Conservation (phyloP, 2,329 filamentous ascomycete species). For the Penicillium italicum region DNA sequence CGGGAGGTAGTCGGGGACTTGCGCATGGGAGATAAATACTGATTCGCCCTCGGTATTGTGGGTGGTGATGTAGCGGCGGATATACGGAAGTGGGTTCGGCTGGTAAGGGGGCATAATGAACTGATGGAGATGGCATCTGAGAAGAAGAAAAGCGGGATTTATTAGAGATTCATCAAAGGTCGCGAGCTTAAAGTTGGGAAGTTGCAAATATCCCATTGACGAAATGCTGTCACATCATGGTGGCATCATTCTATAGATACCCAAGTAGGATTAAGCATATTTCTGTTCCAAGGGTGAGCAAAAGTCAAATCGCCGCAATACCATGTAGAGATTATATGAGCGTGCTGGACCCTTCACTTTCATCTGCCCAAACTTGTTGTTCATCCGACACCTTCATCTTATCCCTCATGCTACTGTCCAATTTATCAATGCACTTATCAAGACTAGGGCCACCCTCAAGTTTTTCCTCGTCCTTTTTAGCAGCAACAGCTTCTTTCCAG, state of each 20-base stretch:
- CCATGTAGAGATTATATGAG: not conserved
- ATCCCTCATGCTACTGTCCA: constrained; percentile 49
- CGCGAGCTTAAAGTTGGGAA: not conserved
- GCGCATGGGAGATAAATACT: constrained; percentile 34
- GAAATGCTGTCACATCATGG: constrained; percentile 9
- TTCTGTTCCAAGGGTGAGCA: not conserved
- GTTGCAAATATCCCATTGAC: not conserved
- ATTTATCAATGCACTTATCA: constrained; percentile 50
- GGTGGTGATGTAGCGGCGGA: constrained; percentile 40
- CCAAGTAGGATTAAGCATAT: not conserved
- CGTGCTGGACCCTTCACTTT: not conserved
- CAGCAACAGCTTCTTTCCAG: constrained; percentile 63
- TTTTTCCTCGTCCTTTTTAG: constrained; percentile 48
- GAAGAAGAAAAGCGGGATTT: not conserved
- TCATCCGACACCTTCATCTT: constrained; percentile 40
- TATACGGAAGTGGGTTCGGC: constrained; percentile 28
- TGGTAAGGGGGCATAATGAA: constrained; percentile 18
- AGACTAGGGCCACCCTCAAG: constrained; percentile 43
- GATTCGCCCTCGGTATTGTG: constrained; percentile 37
- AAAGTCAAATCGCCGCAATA: not conserved
- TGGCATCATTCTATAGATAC: constrained; percentile 6
- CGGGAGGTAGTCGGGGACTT: constrained; percentile 34
- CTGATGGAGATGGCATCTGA: not conserved
- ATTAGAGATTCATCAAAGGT: not conserved
- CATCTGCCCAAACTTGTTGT: constrained; percentile 20